phyloP scores from a whole-genome alignment of 331 rosid genomes.

The Dryas integrifolia region DNA sequence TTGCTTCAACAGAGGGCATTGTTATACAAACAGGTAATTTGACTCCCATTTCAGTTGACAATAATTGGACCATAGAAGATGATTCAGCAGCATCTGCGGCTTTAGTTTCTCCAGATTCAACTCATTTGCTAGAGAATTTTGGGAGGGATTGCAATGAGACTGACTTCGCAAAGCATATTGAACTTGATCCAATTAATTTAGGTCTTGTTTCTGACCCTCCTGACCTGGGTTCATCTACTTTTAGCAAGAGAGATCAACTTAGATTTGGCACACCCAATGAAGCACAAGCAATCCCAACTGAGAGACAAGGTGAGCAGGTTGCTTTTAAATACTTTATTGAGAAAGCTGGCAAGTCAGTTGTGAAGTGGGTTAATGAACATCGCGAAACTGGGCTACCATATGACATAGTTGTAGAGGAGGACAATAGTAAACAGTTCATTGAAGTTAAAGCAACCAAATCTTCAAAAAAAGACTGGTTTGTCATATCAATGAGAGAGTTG shows the following conservation, averaged over 20 bases:
- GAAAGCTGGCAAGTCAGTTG: constrained; percentile 43
- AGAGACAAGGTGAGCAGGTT: constrained; percentile 68
- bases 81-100: constrained; percentile 36
- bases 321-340: constrained; percentile 62
- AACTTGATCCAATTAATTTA: constrained; percentile 27
- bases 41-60: constrained; percentile 41
- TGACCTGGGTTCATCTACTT: constrained; percentile 22
- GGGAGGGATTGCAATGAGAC: constrained; percentile 26
- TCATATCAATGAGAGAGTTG: constrained; percentile 73
- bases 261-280: constrained; percentile 51
- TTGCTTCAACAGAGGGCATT: constrained; percentile 23
- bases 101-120: constrained; percentile 33
- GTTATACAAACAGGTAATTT: constrained; percentile 25
- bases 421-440: constrained; percentile 42
- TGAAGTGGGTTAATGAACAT: constrained; percentile 73
- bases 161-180: constrained; percentile 22
- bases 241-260: constrained; percentile 46
- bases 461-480: constrained; percentile 77
- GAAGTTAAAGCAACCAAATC: constrained; percentile 89
- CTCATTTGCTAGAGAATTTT: constrained; percentile 26
- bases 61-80: constrained; percentile 41
- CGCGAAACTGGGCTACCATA: constrained; percentile 75
- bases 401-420: constrained; percentile 54
- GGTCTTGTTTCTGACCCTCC: constrained; percentile 24
- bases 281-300: constrained; percentile 50